These are phyloP conservation scores for Hyaloscypha finlandica DNA, from an alignment of 495 filamentous ascomycete species.

Conservation along the genomic window DNA sequence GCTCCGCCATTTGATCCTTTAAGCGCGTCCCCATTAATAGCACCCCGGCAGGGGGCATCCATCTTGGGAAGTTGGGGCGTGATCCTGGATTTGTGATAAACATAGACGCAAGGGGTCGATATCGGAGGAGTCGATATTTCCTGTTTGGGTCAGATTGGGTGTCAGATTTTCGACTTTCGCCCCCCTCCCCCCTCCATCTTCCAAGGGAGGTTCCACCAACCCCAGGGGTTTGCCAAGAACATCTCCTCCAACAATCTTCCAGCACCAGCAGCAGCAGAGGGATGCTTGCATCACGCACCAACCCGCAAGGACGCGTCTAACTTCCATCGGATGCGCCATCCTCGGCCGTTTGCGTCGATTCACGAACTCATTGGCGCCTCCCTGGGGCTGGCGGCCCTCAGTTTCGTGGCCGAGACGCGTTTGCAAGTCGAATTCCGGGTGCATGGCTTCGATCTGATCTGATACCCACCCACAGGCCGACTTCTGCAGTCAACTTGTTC, in stretches of 20 bases:
- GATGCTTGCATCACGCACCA: conserved; percentile 1
- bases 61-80: no score
- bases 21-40: background rate
- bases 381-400: background rate
- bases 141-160: background rate
- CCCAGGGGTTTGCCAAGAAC: background rate
- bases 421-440: background rate
- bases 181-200: no score
- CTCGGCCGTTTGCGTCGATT: background rate
- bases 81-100: background rate
- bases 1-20: background rate
- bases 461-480: background rate
- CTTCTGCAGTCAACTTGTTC: background rate
- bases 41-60: background rate
- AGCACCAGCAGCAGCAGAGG: background rate
- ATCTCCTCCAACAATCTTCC: background rate
- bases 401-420: background rate
- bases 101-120: background rate
- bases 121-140: background rate
- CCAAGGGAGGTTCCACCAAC: background rate
- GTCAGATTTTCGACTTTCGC: background rate
- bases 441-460: background rate
- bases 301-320: conserved; percentile 3
- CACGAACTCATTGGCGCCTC: background rate
- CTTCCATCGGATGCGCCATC: background rate